Evolutionary conservation across 2,329 filamentous ascomycete genomes (phyloP).

Genomic region (Xylariaceae sp.): DNA sequence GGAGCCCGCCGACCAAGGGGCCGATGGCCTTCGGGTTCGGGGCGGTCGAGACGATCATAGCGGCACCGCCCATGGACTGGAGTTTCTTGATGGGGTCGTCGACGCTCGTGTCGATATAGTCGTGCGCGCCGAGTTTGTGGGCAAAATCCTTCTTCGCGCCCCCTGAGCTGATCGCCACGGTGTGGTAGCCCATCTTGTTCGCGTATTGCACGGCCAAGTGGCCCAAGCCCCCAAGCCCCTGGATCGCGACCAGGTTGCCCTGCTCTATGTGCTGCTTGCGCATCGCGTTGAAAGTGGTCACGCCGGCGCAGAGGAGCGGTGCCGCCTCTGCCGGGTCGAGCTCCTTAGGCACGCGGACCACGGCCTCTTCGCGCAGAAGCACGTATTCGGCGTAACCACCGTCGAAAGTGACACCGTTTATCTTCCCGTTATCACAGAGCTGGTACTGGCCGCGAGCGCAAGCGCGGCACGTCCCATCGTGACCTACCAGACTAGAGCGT

Average conservation of each 20-base stretch:
- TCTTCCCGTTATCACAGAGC: conserved; percentile 65
- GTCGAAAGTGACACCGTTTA: conserved; percentile 71
- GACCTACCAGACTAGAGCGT: conserved; percentile 49
- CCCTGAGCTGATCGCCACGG: conserved; percentile 71
- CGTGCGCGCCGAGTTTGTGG: conserved; percentile 63
- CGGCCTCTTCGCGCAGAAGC: conserved; percentile 65
- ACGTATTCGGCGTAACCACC: conserved; percentile 75
- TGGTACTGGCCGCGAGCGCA: conserved; percentile 72
- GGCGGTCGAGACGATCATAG: conserved; percentile 67
- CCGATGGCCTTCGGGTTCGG: conserved; percentile 63
- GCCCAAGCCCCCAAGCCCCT: conserved; percentile 78
- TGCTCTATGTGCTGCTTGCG: conserved; percentile 60
- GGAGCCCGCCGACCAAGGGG: conserved; percentile 61
- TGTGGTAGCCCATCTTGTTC: conserved; percentile 75
- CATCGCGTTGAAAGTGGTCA: conserved; percentile 68
- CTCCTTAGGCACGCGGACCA: conserved; percentile 60
- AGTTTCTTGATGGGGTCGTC: conserved; percentile 58
- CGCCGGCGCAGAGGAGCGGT: conserved; percentile 69
- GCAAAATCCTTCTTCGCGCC: conserved; percentile 74
- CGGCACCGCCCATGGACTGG: conserved; percentile 65
- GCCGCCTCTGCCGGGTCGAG: conserved; percentile 61
- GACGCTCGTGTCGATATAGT: conserved; percentile 64
- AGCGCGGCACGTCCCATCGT: conserved; percentile 65
- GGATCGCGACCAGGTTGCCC: conserved; percentile 62
- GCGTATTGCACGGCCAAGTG: conserved; percentile 82